Percentiles rank a stretch among this genome's conserved stretches.
Evolutionary conservation across 2,329 filamentous ascomycete species (phyloP).

Genomic region (Clonostachys sp.): DNA sequence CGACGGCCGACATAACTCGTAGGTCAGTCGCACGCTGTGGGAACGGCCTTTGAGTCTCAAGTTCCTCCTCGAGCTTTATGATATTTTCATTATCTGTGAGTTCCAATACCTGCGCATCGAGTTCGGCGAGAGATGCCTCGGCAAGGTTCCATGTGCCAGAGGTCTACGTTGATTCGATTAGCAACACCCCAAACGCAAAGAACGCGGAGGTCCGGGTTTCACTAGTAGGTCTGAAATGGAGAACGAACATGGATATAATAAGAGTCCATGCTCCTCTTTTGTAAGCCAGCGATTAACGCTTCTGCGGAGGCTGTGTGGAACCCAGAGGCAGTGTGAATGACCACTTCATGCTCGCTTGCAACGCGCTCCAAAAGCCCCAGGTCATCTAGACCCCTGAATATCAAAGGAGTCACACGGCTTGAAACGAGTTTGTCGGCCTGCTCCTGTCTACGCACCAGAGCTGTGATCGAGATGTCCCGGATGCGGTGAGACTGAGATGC

Average conservation of each 20-base stretch:
- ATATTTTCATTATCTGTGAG: slow-evolving; percentile 38
- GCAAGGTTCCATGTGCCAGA: slow-evolving; percentile 37
- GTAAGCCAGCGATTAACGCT: not conserved
- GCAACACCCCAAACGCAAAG: no score
- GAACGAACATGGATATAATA: not conserved
- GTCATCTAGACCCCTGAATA: slow-evolving; percentile 10
- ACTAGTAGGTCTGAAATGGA: no score
- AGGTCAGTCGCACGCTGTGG: slow-evolving; percentile 38
- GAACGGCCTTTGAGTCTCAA: slow-evolving; percentile 28
- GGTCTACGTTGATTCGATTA: slow-evolving; percentile 12
- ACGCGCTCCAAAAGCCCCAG: not conserved
- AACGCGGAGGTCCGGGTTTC: no score
- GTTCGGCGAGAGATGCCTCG: slow-evolving; percentile 30
- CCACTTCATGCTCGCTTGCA: not conserved
- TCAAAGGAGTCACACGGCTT: slow-evolving; percentile 11
- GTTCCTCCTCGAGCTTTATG: slow-evolving; percentile 33
- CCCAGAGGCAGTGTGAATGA: not conserved
- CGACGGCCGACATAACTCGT: slow-evolving; percentile 29
- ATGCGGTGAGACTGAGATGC: slow-evolving; percentile 4
- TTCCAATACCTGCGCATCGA: slow-evolving; percentile 15
- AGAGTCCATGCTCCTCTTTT: not conserved
- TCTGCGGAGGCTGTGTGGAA: not conserved
- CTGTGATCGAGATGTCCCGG: slow-evolving; percentile 9
- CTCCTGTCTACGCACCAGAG: slow-evolving; percentile 16
- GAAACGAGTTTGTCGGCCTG: slow-evolving; percentile 12